Evolutionary conservation across 2,329 filamentous ascomycete species (phyloP).

Genomic region (Bisporella sp.): DNA sequence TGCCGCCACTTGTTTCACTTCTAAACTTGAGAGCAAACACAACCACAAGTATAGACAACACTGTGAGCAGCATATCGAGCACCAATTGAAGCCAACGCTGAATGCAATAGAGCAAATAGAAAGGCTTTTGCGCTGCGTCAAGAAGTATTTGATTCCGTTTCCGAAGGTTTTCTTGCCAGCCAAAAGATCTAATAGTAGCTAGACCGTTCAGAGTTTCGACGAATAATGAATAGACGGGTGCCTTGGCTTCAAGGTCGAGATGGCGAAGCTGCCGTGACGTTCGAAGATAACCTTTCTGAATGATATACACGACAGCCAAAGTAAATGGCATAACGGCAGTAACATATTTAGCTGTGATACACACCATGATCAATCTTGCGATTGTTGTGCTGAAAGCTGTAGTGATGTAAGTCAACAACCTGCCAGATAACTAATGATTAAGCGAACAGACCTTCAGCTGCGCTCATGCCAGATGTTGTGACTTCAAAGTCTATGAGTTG

Average conservation of each 20-base stretch:
- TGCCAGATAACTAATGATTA: too few species aligned
- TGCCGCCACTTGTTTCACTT: conserved; percentile 2
- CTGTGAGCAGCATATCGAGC: conserved; percentile 8
- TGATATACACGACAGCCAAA: conserved; percentile 32
- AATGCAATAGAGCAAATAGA: conserved; percentile 47
- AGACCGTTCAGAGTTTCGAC: conserved; percentile 48
- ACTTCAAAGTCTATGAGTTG: not conserved
- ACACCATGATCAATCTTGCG: too few species aligned
- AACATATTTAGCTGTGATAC: not conserved
- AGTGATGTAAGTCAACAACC: too few species aligned
- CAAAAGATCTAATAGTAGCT: conserved; percentile 45
- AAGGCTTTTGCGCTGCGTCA: conserved; percentile 46
- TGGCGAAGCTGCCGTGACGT: conserved; percentile 54
- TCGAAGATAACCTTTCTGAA: conserved; percentile 51
- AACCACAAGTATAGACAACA: conserved; percentile 35
- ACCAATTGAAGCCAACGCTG: conserved; percentile 49
- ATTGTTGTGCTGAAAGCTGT: too few species aligned
- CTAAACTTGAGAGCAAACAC: conserved; percentile 10
- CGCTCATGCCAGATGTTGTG: not conserved
- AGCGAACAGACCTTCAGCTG: not conserved
- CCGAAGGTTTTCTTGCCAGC: conserved; percentile 27
- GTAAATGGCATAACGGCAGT: not conserved
- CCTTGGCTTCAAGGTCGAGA: conserved; percentile 54
- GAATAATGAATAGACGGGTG: conserved; percentile 51
- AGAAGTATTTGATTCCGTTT: conserved; percentile 33